Base-by-base conservation (phyloP, 2,329 filamentous ascomycete genomes). In the Penicillium sp. region DNA sequence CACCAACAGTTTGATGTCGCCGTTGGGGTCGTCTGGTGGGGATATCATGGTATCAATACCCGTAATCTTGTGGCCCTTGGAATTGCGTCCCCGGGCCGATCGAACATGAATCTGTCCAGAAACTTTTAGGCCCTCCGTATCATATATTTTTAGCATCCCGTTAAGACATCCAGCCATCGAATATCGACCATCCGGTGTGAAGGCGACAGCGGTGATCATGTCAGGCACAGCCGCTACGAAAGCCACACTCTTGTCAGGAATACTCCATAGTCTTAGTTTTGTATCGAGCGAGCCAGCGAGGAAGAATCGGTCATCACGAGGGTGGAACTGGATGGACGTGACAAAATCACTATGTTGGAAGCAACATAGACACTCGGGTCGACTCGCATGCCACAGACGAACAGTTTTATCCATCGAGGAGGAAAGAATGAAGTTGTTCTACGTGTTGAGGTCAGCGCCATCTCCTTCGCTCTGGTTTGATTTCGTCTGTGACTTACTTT, bases 351-450 rank as follows among this genome's bases (percentile, higher is more conserved):
- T 90, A 72, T 97, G 94, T 64, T 92, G 90, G 75, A 97, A 99
- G 2, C 89, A 91, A 71, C 91, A 96, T 0, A 99, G 79, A 64
- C 91, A 97, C 65, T 97, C 92, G 3, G 81, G 73, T 46, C 93
- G 82, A 67, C 84, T 93, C 56, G 94, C 81, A 72, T 99, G 94
- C 93, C 94, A 99, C 41, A 99, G 73, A 12, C 91, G 84, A 10
- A 99, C 94, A 0, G 92, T 96, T 77, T 97, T 97, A 70, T 99
- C 94, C 91, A 97, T 97, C 0, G 92, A 96, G 0, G 92, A 95
- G 3, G 93, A 97, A 13, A 99, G 79, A 23, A 99, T 74, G 62
- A 99, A 99, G 70, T 96, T 96, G 73, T 99, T 99, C 80, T 83
- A 32, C 3, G 8, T 6, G 36, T 34, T 46, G 58, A 40, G 53